These are phyloP conservation scores for Thymus quinquecostatus DNA, from an alignment of 257 asterid species.

Conservation along the genomic window DNA sequence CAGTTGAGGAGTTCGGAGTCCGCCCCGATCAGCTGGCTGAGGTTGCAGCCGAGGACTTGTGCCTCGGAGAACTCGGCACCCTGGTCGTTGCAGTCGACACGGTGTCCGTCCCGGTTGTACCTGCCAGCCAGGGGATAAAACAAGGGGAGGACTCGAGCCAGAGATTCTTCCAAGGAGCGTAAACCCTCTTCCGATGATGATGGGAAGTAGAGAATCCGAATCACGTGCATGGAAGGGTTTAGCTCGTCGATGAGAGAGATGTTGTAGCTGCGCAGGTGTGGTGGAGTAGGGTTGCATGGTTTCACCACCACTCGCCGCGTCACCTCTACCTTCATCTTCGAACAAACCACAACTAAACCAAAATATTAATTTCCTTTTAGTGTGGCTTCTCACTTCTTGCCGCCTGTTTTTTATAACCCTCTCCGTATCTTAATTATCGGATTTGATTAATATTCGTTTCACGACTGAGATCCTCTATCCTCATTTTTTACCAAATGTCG, in stretches of 20 bases:
- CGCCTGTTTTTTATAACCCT: no score
- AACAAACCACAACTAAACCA: no score
- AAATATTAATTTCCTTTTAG: no score
- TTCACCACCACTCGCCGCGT: background rate
- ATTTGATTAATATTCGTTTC: no score
- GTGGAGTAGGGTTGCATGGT: background rate
- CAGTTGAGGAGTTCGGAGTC: background rate
- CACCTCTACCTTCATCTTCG: background rate
- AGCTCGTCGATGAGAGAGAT: background rate
- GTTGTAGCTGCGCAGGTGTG: background rate
- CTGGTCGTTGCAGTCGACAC: background rate
- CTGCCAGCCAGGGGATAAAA: conserved; percentile 36
- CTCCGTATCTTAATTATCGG: no score
- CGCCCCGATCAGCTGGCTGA: background rate
- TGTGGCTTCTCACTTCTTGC: no score
- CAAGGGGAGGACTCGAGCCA: conserved; percentile 33
- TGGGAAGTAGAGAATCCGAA: background rate
- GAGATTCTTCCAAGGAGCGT: background rate
- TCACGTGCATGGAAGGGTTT: background rate
- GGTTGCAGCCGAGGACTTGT: background rate
- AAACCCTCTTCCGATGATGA: background rate
- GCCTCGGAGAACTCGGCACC: background rate
- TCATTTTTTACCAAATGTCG: no score
- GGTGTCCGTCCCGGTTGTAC: background rate
- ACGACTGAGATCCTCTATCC: no score